Evolutionary conservation across 805 yeast species (phyloP), one percentile per base, ranked within the genome.

Genomic region (Kuraishia molischiana): DNA sequence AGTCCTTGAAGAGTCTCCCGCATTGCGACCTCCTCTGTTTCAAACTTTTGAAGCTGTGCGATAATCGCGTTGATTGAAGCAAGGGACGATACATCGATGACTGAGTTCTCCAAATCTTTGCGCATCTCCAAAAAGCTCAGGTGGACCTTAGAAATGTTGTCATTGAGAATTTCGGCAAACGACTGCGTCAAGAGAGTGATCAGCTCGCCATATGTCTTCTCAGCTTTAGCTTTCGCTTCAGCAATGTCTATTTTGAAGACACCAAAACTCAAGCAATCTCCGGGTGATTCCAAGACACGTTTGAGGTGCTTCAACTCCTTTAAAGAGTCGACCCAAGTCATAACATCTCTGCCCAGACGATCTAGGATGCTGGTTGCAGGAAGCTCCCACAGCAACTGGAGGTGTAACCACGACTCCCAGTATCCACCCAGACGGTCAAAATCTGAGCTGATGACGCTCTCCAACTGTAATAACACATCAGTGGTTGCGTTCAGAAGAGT

Each of bases 311-410:
- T 56, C 10, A 79, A 53, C 5, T 72, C 72, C 1, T 56, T 50
- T 18, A 77, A 51, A 1, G 67, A 46, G 1, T 55, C 52, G 20
- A 72, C 47, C 90, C 92, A 83, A 4, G 43, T 38, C 0, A 41
- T 40, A 10, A 76, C 34, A 37, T 64, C 59, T 3, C 38, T 43
- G 1, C 59, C 62, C 2, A 74, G 49, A 8, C 45, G 37, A 2
- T 44, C 41, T 19, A 54, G 54, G 3, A 75, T 66, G 0, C 61
- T 61, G 2, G 63, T 66, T 0, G 67, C 46, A 11, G 66, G 61
- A 8, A 79, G 46, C 42, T 72, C 77, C 85, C 87, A 79, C 4
- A 82, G 52, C 1, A 67, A 53, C 48, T 78, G 82, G 20, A 79
- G 61, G 17, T 55, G 57, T 2, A 50, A 47, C 94, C 94, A 84